Conservation (phyloP, 495 filamentous ascomycete genomes). For the Penicillium cataractarum region DNA sequence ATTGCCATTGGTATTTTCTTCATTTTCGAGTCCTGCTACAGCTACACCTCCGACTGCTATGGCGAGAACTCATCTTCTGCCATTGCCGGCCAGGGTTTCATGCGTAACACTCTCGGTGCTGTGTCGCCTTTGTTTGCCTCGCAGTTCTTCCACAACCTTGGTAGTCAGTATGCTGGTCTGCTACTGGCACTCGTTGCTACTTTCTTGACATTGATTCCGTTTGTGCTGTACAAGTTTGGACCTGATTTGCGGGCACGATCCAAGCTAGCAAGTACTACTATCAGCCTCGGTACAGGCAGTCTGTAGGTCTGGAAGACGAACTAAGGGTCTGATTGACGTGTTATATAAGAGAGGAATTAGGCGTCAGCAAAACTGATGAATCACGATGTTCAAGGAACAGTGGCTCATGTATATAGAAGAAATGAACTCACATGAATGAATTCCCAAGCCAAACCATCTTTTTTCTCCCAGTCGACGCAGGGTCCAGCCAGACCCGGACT, state of each 20-base stretch:
- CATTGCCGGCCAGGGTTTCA: constrained; percentile 53
- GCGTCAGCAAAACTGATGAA: background rate
- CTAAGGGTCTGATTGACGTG: background rate
- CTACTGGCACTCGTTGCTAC: constrained; percentile 46
- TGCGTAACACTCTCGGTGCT: constrained; percentile 54
- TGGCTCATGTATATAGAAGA: background rate
- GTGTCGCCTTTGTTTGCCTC: constrained; percentile 53
- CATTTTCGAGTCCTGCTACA: constrained; percentile 49
- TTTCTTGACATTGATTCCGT: constrained; percentile 46
- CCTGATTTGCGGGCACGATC: constrained; percentile 42
- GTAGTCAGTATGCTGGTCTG: constrained; percentile 49
- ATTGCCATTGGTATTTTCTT: constrained; percentile 53
- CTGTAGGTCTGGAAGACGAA: background rate
- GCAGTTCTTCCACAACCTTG: constrained; percentile 50
- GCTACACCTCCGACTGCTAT: constrained; percentile 51
- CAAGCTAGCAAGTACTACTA: constrained; percentile 31
- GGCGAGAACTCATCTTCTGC: constrained; percentile 48
- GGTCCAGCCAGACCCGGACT: no score
- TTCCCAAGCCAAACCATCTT: no score
- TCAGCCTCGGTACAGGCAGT: constrained; percentile 14
- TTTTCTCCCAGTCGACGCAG: no score
- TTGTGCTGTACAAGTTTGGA: constrained; percentile 46
- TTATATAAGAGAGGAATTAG: background rate
- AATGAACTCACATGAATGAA: background rate
- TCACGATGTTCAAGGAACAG: no score